These are phyloP conservation scores for Claviceps arundinis DNA, from an alignment of 2,329 filamentous ascomycete species.

Conservation along the genomic window DNA sequence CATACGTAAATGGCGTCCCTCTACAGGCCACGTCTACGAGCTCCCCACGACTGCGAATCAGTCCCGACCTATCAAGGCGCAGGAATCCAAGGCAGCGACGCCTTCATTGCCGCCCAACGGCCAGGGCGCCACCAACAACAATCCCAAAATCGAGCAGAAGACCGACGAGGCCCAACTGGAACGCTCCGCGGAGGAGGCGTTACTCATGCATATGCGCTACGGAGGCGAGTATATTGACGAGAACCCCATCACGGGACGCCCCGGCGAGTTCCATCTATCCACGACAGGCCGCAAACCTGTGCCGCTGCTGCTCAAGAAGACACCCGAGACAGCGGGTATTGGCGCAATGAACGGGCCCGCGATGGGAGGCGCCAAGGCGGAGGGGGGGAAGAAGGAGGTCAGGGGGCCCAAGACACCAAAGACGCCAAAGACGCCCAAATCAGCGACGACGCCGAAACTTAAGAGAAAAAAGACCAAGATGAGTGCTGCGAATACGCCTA, in stretches of 20 bases:
- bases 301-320: constrained; percentile 19
- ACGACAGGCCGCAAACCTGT: constrained; percentile 42
- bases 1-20: constrained; percentile 40
- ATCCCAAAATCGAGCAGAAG: constrained; percentile 18
- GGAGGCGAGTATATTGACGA: constrained; percentile 55
- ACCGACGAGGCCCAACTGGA: constrained; percentile 28
- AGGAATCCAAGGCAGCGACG: constrained; percentile 33
- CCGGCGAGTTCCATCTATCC: constrained; percentile 51
- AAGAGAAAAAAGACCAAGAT: constrained; percentile 37
- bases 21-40: constrained; percentile 39
- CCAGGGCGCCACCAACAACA: constrained; percentile 20
- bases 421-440: constrained; percentile 29
- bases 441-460: constrained; percentile 27
- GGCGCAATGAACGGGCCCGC: constrained; percentile 21
- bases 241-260: constrained; percentile 53
- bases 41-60: constrained; percentile 17
- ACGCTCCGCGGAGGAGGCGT: constrained; percentile 43
- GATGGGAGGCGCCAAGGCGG: constrained; percentile 26
- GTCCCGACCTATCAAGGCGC: constrained; percentile 13
- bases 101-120: constrained; percentile 18
- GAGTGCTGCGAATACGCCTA: constrained; percentile 19
- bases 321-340: constrained; percentile 17
- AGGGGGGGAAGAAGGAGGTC: constrained; percentile 31
- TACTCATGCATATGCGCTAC: constrained; percentile 42
- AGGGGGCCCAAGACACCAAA: constrained; percentile 32